Percentiles rank a stretch among this genome's conserved stretches.
phyloP scores from a whole-genome alignment of 768 basidiomycete genomes.

The Tephrocybe sp. region DNA sequence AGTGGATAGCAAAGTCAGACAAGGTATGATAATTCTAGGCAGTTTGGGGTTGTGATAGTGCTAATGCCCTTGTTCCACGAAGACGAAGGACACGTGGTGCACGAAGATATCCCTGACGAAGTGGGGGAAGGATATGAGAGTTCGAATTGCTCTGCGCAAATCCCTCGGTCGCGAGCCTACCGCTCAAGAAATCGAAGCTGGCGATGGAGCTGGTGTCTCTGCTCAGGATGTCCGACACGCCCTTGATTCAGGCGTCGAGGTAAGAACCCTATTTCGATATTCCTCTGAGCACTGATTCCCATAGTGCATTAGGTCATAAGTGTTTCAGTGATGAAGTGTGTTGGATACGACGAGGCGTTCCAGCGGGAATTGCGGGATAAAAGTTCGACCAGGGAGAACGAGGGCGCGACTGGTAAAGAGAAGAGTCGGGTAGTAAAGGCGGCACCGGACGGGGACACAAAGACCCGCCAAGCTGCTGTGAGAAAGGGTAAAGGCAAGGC shows the following conservation, averaged over 20 bases:
- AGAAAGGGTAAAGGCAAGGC: too few species aligned
- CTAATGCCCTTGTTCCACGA: background rate
- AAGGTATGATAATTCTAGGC: constrained; percentile 10
- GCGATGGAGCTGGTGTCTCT: constrained; percentile 11
- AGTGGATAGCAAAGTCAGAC: constrained; percentile 20
- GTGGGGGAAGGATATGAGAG: constrained; percentile 26
- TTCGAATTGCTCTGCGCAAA: constrained; percentile 28
- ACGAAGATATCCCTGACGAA: constrained; percentile 19
- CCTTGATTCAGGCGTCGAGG: constrained; percentile 31
- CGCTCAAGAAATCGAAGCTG: constrained; percentile 17
- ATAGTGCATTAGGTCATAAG: constrained; percentile 23
- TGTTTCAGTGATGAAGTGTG: constrained; percentile 39
- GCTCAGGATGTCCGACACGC: constrained; percentile 25
- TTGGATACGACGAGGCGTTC: constrained; percentile 37
- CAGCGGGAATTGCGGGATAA: constrained; percentile 31
- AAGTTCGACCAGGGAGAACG: too few species aligned
- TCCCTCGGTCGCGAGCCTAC: constrained; percentile 26
- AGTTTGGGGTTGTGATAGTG: background rate
- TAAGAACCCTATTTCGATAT: constrained; percentile 16
- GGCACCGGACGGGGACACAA: too few species aligned
- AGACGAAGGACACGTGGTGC: constrained; percentile 22
- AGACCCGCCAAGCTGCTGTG: too few species aligned
- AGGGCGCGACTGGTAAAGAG: too few species aligned
- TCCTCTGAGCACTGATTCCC: background rate
- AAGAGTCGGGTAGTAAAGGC: too few species aligned